A percentile compares a stretch with the other conserved stretches of the same genome.
These are phyloP conservation scores for Neopestalotiopsis sp. DNA, from an alignment of 2,329 filamentous ascomycete genomes.

Conservation along the genomic window DNA sequence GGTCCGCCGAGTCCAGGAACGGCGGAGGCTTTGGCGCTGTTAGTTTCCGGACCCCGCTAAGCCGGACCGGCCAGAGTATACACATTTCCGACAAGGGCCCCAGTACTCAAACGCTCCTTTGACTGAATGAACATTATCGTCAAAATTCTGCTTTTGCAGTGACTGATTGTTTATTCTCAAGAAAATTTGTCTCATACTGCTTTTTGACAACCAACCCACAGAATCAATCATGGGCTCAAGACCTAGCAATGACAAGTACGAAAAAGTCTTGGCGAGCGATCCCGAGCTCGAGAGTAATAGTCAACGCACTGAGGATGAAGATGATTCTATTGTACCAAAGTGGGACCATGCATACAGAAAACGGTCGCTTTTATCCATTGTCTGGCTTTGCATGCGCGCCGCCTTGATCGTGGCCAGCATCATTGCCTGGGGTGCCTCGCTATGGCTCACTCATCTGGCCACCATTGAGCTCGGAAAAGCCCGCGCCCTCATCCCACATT, in stretches of 20 bases:
- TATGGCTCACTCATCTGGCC: background rate
- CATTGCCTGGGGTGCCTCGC: background rate
- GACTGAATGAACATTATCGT: background rate
- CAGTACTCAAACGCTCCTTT: too few species aligned
- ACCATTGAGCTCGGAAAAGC: background rate
- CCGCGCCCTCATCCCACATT: background rate
- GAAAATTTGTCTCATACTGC: background rate
- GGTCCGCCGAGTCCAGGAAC: background rate
- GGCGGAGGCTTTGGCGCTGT: background rate
- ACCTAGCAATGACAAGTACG: background rate
- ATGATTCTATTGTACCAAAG: background rate
- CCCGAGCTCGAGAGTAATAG: background rate
- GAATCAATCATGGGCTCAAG: background rate
- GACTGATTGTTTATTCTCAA: background rate
- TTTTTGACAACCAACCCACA: background rate
- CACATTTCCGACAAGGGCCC: background rate
- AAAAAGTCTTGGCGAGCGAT: background rate
- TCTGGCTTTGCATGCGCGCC: background rate
- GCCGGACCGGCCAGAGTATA: background rate
- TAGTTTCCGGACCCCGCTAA: background rate
- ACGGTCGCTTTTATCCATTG: background rate
- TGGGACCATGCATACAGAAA: background rate
- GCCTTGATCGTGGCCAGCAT: background rate
- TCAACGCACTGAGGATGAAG: background rate
- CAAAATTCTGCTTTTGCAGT: background rate